These are phyloP conservation scores for Dendrostoma leiphaemia DNA, from an alignment of 2,329 filamentous ascomycete genomes.

Conservation along the genomic window DNA sequence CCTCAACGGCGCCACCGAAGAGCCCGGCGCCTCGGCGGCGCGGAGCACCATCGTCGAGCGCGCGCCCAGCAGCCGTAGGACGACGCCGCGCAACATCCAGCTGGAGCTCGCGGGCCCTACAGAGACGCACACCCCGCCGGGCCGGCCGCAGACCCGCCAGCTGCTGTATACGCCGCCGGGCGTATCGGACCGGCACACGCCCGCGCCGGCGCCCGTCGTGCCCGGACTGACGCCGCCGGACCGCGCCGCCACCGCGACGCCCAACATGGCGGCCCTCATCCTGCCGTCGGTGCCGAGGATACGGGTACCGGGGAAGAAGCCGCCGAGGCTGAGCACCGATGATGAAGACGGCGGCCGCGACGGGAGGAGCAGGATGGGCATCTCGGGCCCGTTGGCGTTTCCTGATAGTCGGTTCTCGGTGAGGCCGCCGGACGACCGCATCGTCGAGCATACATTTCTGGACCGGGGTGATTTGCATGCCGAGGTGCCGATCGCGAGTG, in stretches of 20 bases:
- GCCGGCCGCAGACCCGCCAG: neutral
- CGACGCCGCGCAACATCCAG: neutral
- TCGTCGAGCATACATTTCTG: constrained; percentile 18
- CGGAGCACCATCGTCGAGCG: neutral
- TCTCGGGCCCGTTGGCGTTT: constrained; percentile 28
- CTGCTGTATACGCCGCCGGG: neutral
- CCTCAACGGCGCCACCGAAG: neutral
- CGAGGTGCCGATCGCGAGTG: constrained; percentile 33
- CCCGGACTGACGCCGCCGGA: constrained; percentile 24
- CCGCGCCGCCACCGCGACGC: constrained; percentile 16
- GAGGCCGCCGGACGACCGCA: constrained; percentile 14
- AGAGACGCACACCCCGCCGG: neutral
- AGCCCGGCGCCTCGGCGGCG: neutral
- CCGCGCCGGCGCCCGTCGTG: constrained; percentile 20
- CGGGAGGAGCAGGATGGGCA: constrained; percentile 27
- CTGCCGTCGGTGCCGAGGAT: constrained; percentile 39
- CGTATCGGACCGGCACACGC: constrained; percentile 9
- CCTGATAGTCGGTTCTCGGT: constrained; percentile 15
- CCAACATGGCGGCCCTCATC: constrained; percentile 31
- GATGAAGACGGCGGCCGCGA: constrained; percentile 22
- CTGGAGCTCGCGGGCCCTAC: neutral
- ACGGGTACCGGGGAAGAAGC: constrained; percentile 39
- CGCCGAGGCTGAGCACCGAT: constrained; percentile 32
- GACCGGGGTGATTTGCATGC: neutral
- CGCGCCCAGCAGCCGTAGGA: neutral